These are phyloP conservation scores for Sporothrix pseudoabietina DNA, from an alignment of 2,329 filamentous ascomycete species.

Conservation along the genomic window DNA sequence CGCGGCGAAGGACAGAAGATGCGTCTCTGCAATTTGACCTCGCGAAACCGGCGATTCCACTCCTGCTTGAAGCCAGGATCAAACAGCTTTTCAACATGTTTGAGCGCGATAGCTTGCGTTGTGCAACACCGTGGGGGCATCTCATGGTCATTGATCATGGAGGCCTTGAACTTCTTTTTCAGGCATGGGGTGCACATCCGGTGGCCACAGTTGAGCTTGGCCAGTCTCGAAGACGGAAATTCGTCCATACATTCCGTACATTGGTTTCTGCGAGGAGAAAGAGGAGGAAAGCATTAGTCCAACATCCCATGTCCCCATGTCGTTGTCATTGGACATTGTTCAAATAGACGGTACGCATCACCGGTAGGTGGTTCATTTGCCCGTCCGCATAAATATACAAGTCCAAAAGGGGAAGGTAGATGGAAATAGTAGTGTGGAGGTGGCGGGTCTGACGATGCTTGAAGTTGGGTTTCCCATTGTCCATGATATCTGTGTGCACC, in stretches of 20 bases:
- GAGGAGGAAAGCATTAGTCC: constrained; percentile 1
- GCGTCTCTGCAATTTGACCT: constrained; percentile 72
- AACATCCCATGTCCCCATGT: not conserved
- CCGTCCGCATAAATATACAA: not conserved
- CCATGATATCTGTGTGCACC: not conserved
- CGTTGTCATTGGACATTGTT: not conserved
- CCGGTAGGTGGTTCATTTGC: not conserved
- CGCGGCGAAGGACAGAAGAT: constrained; percentile 73
- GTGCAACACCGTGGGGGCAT: constrained; percentile 88
- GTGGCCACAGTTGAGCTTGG: constrained; percentile 76
- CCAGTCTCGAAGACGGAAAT: constrained; percentile 62
- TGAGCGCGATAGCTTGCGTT: constrained; percentile 69
- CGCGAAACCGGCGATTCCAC: constrained; percentile 80
- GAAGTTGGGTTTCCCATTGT: not conserved
- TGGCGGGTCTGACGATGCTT: not conserved
- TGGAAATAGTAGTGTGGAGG: no score
- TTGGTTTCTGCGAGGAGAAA: constrained; percentile 55
- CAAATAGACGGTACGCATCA: not conserved
- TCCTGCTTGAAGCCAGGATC: constrained; percentile 71
- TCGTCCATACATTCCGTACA: constrained; percentile 76
- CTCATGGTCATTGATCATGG: constrained; percentile 72
- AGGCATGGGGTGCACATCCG: constrained; percentile 80
- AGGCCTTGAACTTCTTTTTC: constrained; percentile 72
- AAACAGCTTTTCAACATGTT: constrained; percentile 76
- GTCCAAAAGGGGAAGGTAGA: not conserved